Evolutionary conservation across 306 rosid species (phyloP).

Genomic region (Quillaja saponaria): DNA sequence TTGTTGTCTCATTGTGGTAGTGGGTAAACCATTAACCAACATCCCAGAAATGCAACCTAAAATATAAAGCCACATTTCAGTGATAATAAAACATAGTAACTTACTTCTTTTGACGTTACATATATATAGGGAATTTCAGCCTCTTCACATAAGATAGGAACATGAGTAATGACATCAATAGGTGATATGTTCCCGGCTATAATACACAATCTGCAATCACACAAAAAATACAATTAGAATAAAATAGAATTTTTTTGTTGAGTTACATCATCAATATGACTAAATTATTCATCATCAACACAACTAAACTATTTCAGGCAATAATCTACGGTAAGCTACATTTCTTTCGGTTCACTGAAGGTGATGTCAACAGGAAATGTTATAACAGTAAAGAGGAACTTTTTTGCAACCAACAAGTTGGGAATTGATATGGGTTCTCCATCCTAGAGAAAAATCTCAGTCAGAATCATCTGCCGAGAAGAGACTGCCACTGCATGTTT

Average conservation of each 20-base stretch:
- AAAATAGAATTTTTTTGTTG: neutral
- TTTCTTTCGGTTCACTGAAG: too few relatives aligned
- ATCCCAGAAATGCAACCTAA: too few relatives aligned
- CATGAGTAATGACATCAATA: slow-evolving; percentile 89
- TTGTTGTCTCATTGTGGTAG: too few relatives aligned
- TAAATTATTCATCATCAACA: neutral
- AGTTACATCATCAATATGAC: neutral
- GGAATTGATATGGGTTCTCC: too few relatives aligned
- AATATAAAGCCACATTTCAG: too few relatives aligned
- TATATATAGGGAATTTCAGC: slow-evolving; percentile 75
- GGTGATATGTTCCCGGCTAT: slow-evolving; percentile 96
- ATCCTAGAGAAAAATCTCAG: too few relatives aligned
- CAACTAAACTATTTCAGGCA: neutral
- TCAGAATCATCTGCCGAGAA: neutral
- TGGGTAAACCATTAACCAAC: too few relatives aligned
- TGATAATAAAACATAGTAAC: too few relatives aligned
- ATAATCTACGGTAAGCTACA: neutral
- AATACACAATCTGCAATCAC: slow-evolving; percentile 68
- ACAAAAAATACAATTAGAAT: slow-evolving; percentile 1
- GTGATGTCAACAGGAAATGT: too few relatives aligned
- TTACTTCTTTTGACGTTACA: slow-evolving; percentile 84
- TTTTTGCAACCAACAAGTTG: too few relatives aligned
- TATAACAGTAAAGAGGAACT: too few relatives aligned
- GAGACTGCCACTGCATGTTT: neutral
- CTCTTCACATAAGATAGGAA: slow-evolving; percentile 89